Base-by-base conservation (phyloP, 2,329 filamentous ascomycete genomes). In the Byssothecium circinans region DNA sequence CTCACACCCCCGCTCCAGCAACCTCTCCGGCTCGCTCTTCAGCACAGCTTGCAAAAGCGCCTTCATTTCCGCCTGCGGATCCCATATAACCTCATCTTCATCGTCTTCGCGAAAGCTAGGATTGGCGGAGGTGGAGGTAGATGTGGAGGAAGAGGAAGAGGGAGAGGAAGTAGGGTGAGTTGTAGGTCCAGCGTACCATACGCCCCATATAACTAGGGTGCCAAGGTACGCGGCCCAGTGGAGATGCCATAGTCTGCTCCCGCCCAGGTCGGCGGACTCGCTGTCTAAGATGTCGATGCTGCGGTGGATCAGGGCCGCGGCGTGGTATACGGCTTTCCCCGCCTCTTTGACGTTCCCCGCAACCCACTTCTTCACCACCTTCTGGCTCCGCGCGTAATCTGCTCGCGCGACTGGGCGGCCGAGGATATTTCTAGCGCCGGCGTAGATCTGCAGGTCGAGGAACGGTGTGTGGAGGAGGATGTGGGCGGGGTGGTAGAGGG, bases 181-280 rank as follows among this genome's bases (percentile, higher is more conserved):
- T 25, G 10, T 25, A 14, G 66, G 65, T 6, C 61, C 50, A 27
- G 70, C 69, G 41, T 80, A 78, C 56, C 83, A 80, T 43, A 81
- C 82, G 0, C 78, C 76, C 81, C 82, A 85, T 25, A 78, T 76
- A 0, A 79, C 79, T 33, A 85, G 57, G 0, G 81, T 82, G 0
- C 80, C 80, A 1, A 86, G 68, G 54, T 84, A 85, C 11, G 85
- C 60, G 51, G 79, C 81, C 83, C 82, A 85, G 0, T 81, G 80
- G 15, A 83, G 81, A 56, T 85, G 81, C 58, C 84, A 84, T 0
- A 80, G 67, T 35, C 80, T 77, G 20, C 52, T 54, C 2, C 77
- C 74, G 17, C 81, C 78, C 47, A 75, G 78, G 29, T 80, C 75
- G 3, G 44, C 44, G 0, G 52, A 42, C 19, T 61, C 56, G 8